A percentile compares a stretch with the other conserved stretches of the same genome.
phyloP scores from a whole-genome alignment of 176 grass and related monocot genomes.

The Panicum miliaceum region DNA sequence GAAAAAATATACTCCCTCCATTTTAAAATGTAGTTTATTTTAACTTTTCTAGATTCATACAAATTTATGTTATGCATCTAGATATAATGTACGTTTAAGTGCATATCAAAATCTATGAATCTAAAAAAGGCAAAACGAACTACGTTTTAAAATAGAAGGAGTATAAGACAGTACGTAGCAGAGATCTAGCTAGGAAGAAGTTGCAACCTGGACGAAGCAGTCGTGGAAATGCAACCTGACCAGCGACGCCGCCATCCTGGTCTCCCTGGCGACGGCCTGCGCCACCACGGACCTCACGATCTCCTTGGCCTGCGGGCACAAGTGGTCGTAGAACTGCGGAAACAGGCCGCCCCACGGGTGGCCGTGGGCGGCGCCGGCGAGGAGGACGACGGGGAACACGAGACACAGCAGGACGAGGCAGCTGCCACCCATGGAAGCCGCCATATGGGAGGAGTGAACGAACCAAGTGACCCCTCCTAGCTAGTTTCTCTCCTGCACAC shows the following conservation, averaged over 20 bases:
- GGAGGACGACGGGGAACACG: constrained; percentile 33
- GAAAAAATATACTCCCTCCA: too few relatives aligned
- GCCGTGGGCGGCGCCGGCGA: constrained; percentile 37
- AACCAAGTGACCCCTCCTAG: background rate
- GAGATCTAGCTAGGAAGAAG: background rate
- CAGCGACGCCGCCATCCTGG: constrained; percentile 80
- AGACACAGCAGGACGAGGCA: constrained; percentile 24
- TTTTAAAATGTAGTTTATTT: too few relatives aligned
- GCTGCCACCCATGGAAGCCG: constrained; percentile 21
- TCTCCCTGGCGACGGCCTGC: constrained; percentile 64
- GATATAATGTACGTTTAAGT: too few relatives aligned
- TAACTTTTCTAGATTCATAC: too few relatives aligned
- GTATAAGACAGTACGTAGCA: background rate
- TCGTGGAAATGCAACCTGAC: constrained; percentile 68
- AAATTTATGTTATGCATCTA: too few relatives aligned
- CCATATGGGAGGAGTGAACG: constrained; percentile 53
- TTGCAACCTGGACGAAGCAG: constrained; percentile 59
- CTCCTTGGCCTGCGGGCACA: constrained; percentile 64
- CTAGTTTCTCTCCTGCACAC: background rate
- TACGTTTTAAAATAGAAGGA: too few relatives aligned
- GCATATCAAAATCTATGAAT: too few relatives aligned
- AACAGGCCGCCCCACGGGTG: constrained; percentile 53
- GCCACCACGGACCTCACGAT: constrained; percentile 69
- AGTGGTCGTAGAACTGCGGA: constrained; percentile 79
- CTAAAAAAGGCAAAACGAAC: too few relatives aligned